A percentile compares a stretch with the other conserved stretches of the same genome.
Conservation (phyloP, 2,329 filamentous ascomycete genomes). For the Phialemoniopsis sp. region DNA sequence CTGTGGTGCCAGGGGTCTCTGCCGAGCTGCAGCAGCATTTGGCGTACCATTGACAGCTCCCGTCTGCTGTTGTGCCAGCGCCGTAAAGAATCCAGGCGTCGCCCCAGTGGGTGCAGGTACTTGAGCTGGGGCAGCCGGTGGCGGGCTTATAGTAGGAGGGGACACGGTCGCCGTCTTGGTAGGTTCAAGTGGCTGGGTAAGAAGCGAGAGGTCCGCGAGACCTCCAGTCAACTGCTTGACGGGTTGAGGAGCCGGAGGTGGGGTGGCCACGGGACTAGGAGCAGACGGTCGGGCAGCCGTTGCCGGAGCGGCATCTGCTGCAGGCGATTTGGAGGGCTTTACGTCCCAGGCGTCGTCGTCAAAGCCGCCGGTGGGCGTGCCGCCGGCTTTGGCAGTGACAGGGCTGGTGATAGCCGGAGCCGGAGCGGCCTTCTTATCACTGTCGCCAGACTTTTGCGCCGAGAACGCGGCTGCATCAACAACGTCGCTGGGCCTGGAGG, state of each 20-base stretch:
- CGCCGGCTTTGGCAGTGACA: conserved; percentile 11
- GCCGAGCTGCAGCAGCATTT: conserved; percentile 36
- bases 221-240: conserved; percentile 16
- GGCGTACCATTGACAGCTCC: conserved; percentile 35
- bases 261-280: conserved; percentile 6
- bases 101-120: conserved; percentile 46
- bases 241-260: conserved; percentile 22
- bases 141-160: conserved; percentile 23
- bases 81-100: conserved; percentile 54
- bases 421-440: conserved; percentile 33
- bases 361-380: conserved; percentile 54
- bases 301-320: conserved; percentile 14
- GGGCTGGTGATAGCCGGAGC: conserved; percentile 16
- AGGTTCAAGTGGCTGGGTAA: conserved; percentile 48
- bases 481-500: conserved; percentile 80
- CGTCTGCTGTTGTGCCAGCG: conserved; percentile 41
- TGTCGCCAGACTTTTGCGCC: conserved; percentile 46
- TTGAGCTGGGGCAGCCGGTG: conserved; percentile 29
- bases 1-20: conserved; percentile 69
- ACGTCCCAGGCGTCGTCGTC: conserved; percentile 98
- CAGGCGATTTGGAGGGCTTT: conserved; percentile 66
- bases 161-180: conserved; percentile 31
- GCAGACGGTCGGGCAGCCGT: conserved; percentile 5
- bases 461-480: conserved; percentile 86
- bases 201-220: conserved; percentile 49